Evolutionary conservation across 78 protist species (phyloP).

Genomic region (Bigelowiella natans): DNA sequence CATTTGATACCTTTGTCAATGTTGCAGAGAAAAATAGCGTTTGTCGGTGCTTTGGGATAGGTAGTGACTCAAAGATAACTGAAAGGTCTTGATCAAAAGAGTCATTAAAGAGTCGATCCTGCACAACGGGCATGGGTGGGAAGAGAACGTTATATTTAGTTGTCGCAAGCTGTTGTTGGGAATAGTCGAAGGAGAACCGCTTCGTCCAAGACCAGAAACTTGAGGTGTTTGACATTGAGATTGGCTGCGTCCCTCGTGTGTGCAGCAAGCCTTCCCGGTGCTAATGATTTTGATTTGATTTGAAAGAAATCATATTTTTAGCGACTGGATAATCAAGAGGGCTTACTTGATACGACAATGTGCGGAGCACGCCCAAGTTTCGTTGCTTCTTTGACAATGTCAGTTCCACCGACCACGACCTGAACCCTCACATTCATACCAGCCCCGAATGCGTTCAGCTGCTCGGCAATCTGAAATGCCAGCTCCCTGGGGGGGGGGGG

Average conservation of each 20-base stretch:
- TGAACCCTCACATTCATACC: slow-evolving; percentile 35
- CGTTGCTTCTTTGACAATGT: neutral
- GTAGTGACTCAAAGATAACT: neutral
- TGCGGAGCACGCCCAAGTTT: neutral
- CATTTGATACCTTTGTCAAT: neutral
- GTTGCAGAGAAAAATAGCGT: neutral
- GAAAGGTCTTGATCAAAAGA: neutral
- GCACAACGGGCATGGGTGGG: neutral
- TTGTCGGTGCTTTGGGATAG: neutral
- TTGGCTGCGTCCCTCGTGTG: neutral
- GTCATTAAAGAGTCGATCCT: neutral
- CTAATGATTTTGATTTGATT: too few relatives aligned
- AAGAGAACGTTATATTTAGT: neutral
- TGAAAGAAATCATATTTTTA: neutral
- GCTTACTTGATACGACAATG: neutral
- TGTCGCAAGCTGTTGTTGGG: too few relatives aligned
- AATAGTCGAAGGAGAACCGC: too few relatives aligned
- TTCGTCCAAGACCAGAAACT: neutral
- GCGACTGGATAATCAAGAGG: too few relatives aligned
- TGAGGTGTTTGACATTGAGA: neutral
- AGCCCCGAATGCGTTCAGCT: slow-evolving; percentile 69
- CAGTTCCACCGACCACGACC: neutral
- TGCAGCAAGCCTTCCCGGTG: neutral
- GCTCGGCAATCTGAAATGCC: slow-evolving; percentile 80
- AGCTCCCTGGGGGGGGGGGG: slow-evolving; percentile 55